Base-by-base conservation (phyloP, 192 early-diverging fungal genomes). In the Linnemannia hyalina region DNA sequence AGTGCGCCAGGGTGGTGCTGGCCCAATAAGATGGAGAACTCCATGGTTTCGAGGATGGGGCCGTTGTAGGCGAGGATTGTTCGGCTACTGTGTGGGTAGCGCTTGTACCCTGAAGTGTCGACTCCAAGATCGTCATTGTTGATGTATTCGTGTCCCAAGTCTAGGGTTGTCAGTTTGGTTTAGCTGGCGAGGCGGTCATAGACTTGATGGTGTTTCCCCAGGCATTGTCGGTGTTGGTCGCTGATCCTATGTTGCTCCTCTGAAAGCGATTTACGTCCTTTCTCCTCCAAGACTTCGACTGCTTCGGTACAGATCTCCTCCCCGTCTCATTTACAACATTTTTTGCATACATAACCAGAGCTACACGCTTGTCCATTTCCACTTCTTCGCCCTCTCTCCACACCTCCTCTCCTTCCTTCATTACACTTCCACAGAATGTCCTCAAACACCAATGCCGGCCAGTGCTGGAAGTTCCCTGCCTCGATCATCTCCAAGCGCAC, bases 401-500 rank as follows among this genome's bases (percentile, higher is more conserved):
- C 35, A 35, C 46, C 35, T 16, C 47, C 68, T 73, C 68, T 22
- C 41, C 22, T 41, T 35, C n/a, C 57, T 18, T 4, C 47, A 38
- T 70, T 73, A 52, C 29, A 15, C n/a, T 0, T 46, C 47, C 73
- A 20, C 38, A 78, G 26, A 73, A 86, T 86, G 84, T 81, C 84
- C 70, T 42, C 78, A 40, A 77, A 68, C 63, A 49, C 75, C 46
- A 73, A 74, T 79, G 10, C 75, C 72, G 80, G 79, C 20, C 35
- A 60, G 10, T 80, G 80, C 46, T 93, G 92, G 92, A 83, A 88
- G 41, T 83, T 95, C 78, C 82, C 90, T 15, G 75, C 93, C 36
- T 96, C 95, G 75, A 92, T 89, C 54, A 92, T 94, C 23, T 89
- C 95, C 63, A 90, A 93, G 81, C 90, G 94, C 83, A 96, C 97